Evolutionary conservation across 495 filamentous ascomycete species (phyloP).

Genomic region (Copromyces sp.): DNA sequence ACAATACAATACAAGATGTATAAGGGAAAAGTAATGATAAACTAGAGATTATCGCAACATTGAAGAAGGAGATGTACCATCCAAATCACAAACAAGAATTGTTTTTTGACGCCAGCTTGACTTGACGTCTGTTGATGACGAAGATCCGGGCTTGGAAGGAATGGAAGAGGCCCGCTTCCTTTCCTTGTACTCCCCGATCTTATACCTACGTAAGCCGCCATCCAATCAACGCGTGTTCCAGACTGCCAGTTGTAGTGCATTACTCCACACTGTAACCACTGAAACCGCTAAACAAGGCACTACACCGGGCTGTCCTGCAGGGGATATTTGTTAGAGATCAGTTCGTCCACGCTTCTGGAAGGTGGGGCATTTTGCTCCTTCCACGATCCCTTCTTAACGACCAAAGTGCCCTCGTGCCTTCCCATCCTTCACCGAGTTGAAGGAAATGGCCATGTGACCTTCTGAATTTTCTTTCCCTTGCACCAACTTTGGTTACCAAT

Average conservation of each 20-base stretch:
- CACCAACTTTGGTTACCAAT: neutral
- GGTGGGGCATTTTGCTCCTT: neutral
- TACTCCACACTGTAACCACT: neutral
- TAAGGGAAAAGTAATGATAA: neutral
- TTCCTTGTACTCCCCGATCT: neutral
- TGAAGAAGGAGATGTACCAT: neutral
- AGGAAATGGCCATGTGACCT: neutral
- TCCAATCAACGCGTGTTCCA: neutral
- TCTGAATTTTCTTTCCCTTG: neutral
- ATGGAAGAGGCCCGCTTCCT: neutral
- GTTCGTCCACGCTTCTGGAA: neutral
- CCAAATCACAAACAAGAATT: neutral
- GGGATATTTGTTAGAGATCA: neutral
- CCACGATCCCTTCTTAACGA: neutral
- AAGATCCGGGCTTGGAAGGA: neutral
- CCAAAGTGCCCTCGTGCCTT: neutral
- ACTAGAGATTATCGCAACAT: constrained; percentile 1
- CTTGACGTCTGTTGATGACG: constrained; percentile 1
- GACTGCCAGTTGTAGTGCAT: neutral
- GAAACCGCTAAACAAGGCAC: neutral
- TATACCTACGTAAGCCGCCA: neutral
- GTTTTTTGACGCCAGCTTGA: constrained; percentile 6
- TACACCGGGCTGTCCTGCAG: neutral
- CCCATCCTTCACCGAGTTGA: neutral
- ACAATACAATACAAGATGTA: neutral